These are phyloP conservation scores for Ceratopteris richardii DNA, from an alignment of 75 land plant species.

Conservation along the genomic window DNA sequence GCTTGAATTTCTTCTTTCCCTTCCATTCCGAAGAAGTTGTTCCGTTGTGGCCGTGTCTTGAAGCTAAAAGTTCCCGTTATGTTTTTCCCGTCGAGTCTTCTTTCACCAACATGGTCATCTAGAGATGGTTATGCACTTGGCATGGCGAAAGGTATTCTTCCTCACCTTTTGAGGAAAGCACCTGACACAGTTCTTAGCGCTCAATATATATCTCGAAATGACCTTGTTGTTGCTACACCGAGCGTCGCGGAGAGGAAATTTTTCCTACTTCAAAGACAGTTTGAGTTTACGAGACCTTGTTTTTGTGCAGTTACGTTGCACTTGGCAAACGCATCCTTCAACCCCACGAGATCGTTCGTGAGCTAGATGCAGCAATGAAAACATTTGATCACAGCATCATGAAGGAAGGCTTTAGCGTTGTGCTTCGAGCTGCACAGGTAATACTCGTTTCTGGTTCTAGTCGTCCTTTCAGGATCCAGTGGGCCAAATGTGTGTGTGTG, in stretches of 20 bases:
- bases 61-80: too few species aligned
- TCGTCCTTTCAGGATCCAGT: not conserved
- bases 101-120: not conserved
- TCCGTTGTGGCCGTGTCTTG: not conserved
- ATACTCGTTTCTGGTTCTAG: not conserved
- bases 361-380: constrained; percentile 43
- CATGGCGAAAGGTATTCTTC: not conserved
- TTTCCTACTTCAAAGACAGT: too few species aligned
- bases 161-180: too few species aligned
- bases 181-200: too few species aligned
- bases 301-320: not conserved
- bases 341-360: constrained; percentile 40
- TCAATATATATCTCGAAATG: too few species aligned
- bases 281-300: too few species aligned
- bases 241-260: too few species aligned
- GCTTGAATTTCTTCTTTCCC: not conserved
- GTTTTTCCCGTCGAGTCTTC: not conserved
- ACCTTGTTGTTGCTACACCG: too few species aligned
- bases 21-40: not conserved
- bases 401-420: constrained; percentile 39
- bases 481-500: not conserved
- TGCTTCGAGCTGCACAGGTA: constrained; percentile 71
- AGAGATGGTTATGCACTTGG: not conserved
- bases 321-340: constrained; percentile 40
- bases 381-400: constrained; percentile 6